Conservation (phyloP, 2,329 filamentous ascomycete genomes). For the Raffaelea albimanens region DNA sequence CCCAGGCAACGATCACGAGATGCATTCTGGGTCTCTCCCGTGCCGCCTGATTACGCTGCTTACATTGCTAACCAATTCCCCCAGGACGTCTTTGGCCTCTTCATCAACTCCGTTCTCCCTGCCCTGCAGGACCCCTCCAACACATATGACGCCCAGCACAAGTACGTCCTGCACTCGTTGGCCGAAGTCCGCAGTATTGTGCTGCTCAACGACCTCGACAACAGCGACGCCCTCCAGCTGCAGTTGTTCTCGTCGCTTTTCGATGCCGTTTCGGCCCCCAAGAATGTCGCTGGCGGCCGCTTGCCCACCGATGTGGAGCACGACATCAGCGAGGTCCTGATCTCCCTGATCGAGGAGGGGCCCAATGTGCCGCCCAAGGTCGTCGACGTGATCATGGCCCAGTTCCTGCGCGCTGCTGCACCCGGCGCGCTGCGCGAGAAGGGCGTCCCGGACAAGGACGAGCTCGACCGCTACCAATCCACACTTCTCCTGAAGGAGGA, state of each 20-base stretch:
- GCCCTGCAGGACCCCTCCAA: constrained; percentile 78
- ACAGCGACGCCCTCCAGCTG: constrained; percentile 67
- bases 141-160: constrained; percentile 86
- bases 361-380: constrained; percentile 68
- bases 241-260: constrained; percentile 84
- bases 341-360: constrained; percentile 80
- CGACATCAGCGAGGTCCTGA: constrained; percentile 78
- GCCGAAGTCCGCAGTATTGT: constrained; percentile 92
- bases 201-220: constrained; percentile 78
- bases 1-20: too few species aligned
- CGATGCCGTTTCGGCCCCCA: constrained; percentile 78
- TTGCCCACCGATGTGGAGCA: constrained; percentile 90
- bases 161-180: constrained; percentile 81
- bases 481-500: constrained; percentile 80
- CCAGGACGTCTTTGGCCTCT: constrained; percentile 86
- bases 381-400: constrained; percentile 87
- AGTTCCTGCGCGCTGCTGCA: constrained; percentile 83
- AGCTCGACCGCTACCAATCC: constrained; percentile 66
- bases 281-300: constrained; percentile 66
- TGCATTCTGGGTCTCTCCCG: too few species aligned
- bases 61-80: neutral
- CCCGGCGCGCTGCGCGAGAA: constrained; percentile 53
- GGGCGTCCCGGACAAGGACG: constrained; percentile 31
- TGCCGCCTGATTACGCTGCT: too few species aligned
- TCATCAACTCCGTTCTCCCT: constrained; percentile 74